These are phyloP conservation scores for Arthroderma sp. DNA, from an alignment of 2,329 filamentous ascomycete species.

Conservation along the genomic window DNA sequence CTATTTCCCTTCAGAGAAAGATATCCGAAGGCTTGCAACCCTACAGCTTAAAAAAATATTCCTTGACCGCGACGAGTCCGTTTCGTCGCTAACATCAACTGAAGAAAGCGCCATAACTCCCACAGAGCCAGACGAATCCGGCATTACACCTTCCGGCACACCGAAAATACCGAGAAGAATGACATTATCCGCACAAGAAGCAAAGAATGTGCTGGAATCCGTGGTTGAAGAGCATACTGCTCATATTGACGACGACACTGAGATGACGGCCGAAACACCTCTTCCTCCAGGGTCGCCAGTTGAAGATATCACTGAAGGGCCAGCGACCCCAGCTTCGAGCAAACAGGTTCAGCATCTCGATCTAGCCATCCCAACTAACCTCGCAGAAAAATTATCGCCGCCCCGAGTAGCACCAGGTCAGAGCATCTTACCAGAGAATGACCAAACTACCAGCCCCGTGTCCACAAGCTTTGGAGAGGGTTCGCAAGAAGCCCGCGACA, in stretches of 20 bases:
- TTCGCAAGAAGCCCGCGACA: too few relatives aligned
- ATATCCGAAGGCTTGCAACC: slow-evolving; percentile 82
- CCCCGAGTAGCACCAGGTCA: neutral
- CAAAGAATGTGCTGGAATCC: slow-evolving; percentile 49
- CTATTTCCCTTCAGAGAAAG: slow-evolving; percentile 88
- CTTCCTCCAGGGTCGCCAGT: neutral
- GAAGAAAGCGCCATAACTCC: slow-evolving; percentile 50
- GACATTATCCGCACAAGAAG: slow-evolving; percentile 47
- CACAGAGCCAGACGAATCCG: slow-evolving; percentile 23
- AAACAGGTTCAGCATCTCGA: slow-evolving; percentile 50
- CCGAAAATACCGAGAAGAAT: slow-evolving; percentile 25
- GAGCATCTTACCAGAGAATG: too few relatives aligned
- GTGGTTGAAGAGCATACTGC: slow-evolving; percentile 51
- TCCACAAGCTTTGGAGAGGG: too few relatives aligned
- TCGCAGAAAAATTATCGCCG: slow-evolving; percentile 14
- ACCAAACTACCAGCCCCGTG: too few relatives aligned
- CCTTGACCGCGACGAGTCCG: slow-evolving; percentile 68
- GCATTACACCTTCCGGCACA: slow-evolving; percentile 18
- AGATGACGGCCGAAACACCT: neutral
- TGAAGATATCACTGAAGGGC: neutral
- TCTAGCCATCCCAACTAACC: slow-evolving; percentile 35
- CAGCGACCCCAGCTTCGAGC: slow-evolving; percentile 21
- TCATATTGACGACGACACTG: slow-evolving; percentile 19
- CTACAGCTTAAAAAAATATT: slow-evolving; percentile 93
- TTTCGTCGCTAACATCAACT: slow-evolving; percentile 56